Base-by-base conservation (phyloP, 2,329 filamentous ascomycete species). In the Colletotrichum eleusines region DNA sequence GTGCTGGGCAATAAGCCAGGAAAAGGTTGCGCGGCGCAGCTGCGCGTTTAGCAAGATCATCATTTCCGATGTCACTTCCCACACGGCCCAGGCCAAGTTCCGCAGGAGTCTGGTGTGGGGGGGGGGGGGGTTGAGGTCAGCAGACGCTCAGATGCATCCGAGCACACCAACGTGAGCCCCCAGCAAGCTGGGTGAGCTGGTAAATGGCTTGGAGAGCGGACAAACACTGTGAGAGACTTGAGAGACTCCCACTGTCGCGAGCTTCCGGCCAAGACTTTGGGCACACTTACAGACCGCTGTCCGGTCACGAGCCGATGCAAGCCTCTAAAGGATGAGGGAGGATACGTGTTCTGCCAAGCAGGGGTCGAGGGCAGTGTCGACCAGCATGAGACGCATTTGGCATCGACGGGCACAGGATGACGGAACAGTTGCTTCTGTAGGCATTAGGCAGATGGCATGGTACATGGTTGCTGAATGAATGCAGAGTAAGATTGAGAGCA, bases 191-290 rank as follows among this genome's bases (percentile, higher is more conserved):
- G 33, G 7, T 26, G n/a, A 23, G 53, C 5, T 55, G 14, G 54
- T 57, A 5, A 46, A 23, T 23, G 54, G 54, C 26, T 20, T 40
- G 14, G n/a, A 57, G 35, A 50, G n/a, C 40, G 28, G 58, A 23
- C 63, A 71, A 71, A 71, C 68, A 71, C 63, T 67, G 68, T 71
- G 44, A 62, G 58, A 62, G 26, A 38, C 16, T 3, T 23, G 11
- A 9, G 53, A n/a, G 33, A 51, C 51, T 46, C 35, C 38, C 64
- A 71, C 68, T 71, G 64, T 63, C 44, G n/a, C 54, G 18, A 26
- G 31, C 33, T 44, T 40, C 44, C 44, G 20, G 64, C 63, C 63
- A 53, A 69, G 68, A 14, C 44, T 6, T 71, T 20, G 66, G 66
- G 69, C 69, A 69, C 48, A 31, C 38, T 53, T 60, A 61, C 69